A percentile compares a stretch with the other conserved stretches of the same genome.
Evolutionary conservation across 345 rosid genomes (phyloP).

Genomic region (Eucalyptus guilfoylei): DNA sequence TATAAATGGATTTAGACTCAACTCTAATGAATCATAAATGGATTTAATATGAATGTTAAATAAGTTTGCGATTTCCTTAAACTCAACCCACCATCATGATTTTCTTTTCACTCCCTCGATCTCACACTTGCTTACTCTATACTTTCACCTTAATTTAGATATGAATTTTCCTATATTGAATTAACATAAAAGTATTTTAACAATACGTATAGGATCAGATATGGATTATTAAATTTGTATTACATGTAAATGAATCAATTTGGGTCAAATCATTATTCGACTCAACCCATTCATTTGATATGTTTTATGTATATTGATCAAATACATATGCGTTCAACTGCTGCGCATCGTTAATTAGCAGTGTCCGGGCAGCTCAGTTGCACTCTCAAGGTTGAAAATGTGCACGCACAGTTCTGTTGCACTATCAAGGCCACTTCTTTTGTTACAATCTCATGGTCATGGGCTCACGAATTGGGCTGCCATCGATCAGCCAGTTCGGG

Average conservation of each 20-base stretch:
- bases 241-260: no score
- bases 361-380: not conserved
- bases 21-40: no score
- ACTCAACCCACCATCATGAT: no score
- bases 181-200: not conserved
- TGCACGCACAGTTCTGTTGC: not conserved
- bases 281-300: not conserved
- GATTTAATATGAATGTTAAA: rapidly evolving
- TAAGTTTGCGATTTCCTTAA: no score
- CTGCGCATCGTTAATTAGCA: not conserved
- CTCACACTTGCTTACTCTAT: rapidly evolving
- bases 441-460: not conserved
- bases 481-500: not conserved
- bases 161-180: not conserved
- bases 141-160: not conserved
- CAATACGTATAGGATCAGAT: rapidly evolving
- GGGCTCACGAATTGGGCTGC: not conserved
- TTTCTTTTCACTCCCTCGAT: no score
- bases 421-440: not conserved
- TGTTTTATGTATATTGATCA: not conserved
- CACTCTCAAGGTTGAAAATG: not conserved
- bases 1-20: no score
- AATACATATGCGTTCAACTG: not conserved
- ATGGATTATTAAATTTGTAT: no score
- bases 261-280: rapidly evolving